Evolutionary conservation across 1,284 basidiomycete genomes (phyloP).

Genomic region (Leccinum pallidistipes): DNA sequence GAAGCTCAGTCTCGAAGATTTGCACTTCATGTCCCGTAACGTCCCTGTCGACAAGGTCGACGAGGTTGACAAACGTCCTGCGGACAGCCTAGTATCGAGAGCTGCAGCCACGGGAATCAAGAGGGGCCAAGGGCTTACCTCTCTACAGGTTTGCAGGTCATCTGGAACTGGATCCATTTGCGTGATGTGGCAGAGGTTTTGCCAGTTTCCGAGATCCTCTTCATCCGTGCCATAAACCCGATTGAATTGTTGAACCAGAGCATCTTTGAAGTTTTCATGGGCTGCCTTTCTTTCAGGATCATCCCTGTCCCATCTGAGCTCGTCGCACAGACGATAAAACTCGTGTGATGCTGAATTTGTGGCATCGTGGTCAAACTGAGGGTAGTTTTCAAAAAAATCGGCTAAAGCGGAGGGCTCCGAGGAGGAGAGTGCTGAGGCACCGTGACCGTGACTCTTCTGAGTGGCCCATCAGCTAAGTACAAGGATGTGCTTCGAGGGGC

Average conservation of each 20-base stretch:
- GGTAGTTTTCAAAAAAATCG: conserved; percentile 7
- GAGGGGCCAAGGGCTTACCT: conserved; percentile 6
- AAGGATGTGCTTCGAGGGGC: not conserved
- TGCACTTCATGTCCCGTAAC: not conserved
- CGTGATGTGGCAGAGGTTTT: conserved; percentile 10
- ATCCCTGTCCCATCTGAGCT: conserved; percentile 3
- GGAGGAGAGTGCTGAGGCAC: not conserved
- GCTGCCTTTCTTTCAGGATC: not conserved
- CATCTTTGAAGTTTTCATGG: conserved; percentile 12
- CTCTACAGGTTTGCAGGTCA: conserved; percentile 4
- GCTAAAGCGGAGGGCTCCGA: not conserved
- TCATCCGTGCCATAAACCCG: conserved; percentile 16
- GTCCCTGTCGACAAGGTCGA: conserved; percentile 21
- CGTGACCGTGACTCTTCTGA: not conserved
- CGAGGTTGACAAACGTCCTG: conserved; percentile 13
- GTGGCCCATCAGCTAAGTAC: not conserved
- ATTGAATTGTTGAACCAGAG: conserved; percentile 20
- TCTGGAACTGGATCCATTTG: conserved; percentile 15
- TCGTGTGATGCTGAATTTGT: conserved; percentile 20
- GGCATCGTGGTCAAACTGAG: conserved; percentile 13
- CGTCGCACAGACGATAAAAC: conserved; percentile 23
- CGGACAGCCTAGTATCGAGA: conserved; percentile 7
- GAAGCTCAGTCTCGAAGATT: conserved; percentile 13
- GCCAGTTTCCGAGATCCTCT: conserved; percentile 6
- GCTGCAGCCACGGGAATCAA: not conserved